Evolutionary conservation across 257 asterid genomes (phyloP).

Genomic region (Voacanga thouarsii): DNA sequence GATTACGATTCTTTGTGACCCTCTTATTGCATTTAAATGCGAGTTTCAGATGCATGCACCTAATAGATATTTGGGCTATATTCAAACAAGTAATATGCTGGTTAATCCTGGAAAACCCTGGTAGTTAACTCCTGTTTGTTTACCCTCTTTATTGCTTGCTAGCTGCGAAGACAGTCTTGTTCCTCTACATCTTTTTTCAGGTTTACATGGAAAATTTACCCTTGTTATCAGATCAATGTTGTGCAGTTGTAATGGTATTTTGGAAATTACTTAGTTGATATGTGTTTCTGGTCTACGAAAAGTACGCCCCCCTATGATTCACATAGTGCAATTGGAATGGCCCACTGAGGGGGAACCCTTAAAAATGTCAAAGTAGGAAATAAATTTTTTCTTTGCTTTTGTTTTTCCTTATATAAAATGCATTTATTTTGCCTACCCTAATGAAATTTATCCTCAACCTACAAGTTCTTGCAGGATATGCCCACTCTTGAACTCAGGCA

Average conservation of each 20-base stretch:
- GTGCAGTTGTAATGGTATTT: neutral
- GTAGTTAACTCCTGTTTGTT: neutral
- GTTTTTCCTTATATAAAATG: neutral
- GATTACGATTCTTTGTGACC: neutral
- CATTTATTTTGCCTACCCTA: neutral
- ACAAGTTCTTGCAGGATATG: slow-evolving; percentile 50
- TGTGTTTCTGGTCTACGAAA: neutral
- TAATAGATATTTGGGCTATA: neutral
- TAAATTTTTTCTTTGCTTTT: neutral
- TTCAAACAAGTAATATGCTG: neutral
- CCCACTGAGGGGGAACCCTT: neutral
- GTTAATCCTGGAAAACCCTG: neutral
- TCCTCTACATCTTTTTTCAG: neutral
- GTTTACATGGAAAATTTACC: neutral
- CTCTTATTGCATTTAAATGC: neutral
- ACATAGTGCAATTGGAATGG: neutral
- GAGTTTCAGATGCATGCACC: neutral
- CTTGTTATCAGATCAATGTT: neutral
- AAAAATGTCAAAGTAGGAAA: neutral
- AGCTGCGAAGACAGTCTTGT: neutral
- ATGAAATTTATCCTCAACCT: slow-evolving; percentile 13
- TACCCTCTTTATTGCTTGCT: neutral
- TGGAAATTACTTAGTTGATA: neutral
- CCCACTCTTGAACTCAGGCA: slow-evolving; percentile 38
- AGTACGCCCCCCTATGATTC: too few relatives aligned